Evolutionary conservation across 306 rosid genomes (phyloP).

Genomic region (Quercus suber): DNA sequence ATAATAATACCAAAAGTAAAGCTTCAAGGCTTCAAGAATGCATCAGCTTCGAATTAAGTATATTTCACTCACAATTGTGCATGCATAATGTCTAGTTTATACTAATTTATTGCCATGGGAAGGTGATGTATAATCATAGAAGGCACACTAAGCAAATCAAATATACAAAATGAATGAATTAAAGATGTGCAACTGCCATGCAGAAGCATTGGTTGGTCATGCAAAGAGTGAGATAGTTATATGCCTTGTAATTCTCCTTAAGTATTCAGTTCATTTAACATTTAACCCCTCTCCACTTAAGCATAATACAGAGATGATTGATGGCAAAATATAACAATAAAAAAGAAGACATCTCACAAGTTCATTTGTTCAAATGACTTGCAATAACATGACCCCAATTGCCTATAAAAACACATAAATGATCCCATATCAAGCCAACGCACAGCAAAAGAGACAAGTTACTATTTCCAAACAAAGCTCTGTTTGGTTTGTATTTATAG

Average conservation of each 20-base stretch:
- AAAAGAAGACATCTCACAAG: background rate
- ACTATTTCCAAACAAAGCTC: background rate
- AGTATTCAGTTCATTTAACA: background rate
- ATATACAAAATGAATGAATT: background rate
- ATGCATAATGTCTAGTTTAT: background rate
- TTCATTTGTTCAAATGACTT: background rate
- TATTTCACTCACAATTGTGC: background rate
- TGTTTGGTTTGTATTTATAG: too few species aligned
- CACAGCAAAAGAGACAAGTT: background rate
- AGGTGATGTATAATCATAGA: background rate
- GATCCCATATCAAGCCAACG: background rate
- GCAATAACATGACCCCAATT: background rate
- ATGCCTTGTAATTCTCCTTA: background rate
- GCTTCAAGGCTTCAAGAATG: background rate
- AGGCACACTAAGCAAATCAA: background rate
- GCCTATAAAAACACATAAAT: background rate
- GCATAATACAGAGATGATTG: background rate
- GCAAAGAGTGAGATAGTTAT: background rate
- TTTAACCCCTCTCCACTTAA: background rate
- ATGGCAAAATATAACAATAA: background rate
- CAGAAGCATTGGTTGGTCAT: background rate
- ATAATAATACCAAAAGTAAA: background rate
- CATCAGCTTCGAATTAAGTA: background rate
- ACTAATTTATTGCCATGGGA: background rate
- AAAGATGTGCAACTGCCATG: background rate